Evolutionary conservation across 164 flowering plant genomes (phyloP), one percentile per base, ranked within the genome.

Genomic region (Santalum album): DNA sequence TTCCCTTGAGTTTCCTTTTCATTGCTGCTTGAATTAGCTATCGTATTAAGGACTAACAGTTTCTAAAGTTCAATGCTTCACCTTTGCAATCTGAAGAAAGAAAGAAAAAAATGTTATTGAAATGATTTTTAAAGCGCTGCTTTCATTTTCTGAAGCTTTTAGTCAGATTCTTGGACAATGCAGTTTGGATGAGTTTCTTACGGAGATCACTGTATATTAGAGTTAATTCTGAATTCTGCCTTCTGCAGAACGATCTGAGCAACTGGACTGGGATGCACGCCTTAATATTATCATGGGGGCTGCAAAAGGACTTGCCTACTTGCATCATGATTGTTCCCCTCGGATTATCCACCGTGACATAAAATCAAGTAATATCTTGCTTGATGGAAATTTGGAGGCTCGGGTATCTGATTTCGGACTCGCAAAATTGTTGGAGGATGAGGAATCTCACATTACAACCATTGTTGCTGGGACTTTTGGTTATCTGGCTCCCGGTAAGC

Each of bases 391-490:
- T 68, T 69, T 92, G 73, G 96, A 87, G 67, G 94, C 99, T 35
- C 82, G 96, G 27, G 99, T 92, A 5, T 83, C 99, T 44, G 99
- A 92, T 62, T 89, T 92, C 73, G 99, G 99, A 66, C 90, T 92
- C 36, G 96, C 99, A 58, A 92, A 92, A 62, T 66, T 92, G 60
- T 64, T 92, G 69, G 86, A 82, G 69, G 99, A 92, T 74, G 96
- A 89, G 64, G 88, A 89, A 76, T 87, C 99, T 49, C 99, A 92
- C 62, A 89, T 87, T 46, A 89, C 99, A 20, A 92, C 99, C 21
- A 92, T 92, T 69, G 96, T 89, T 53, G 96, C 96, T 53, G 99
- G 99, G 58, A 89, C 99, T 25, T 92, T 92, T 68, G 99, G 99
- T 42, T 92, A 92, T 72, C 69, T 92, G 48, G 99, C 99, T 68